Evolutionary conservation across 1,284 basidiomycete genomes (phyloP).

Genomic region (Taiwanofungus camphoratus): DNA sequence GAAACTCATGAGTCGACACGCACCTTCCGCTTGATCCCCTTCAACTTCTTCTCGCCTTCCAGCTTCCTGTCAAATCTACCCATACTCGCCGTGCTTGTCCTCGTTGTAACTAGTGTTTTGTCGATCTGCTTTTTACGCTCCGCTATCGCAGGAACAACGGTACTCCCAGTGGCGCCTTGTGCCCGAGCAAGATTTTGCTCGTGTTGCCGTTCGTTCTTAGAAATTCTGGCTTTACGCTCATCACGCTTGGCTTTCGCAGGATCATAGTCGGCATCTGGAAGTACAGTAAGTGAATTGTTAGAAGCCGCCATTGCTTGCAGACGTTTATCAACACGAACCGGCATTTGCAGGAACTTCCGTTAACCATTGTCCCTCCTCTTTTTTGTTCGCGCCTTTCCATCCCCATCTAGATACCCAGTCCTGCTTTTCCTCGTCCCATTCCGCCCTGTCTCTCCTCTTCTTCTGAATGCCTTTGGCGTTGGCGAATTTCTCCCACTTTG

Average conservation of each 20-base stretch:
- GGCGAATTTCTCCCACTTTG: constrained; percentile 98
- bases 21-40: constrained; percentile 92
- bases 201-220: constrained; percentile 84
- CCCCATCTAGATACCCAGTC: constrained; percentile 96
- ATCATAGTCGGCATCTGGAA: constrained; percentile 68
- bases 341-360: constrained; percentile 85
- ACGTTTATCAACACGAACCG: too few species aligned
- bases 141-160: constrained; percentile 25
- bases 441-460: constrained; percentile 73
- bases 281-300: too few species aligned
- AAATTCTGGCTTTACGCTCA: constrained; percentile 73
- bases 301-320: too few species aligned
- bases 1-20: constrained; percentile 14
- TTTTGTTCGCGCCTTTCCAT: constrained; percentile 85
- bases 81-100: constrained; percentile 87
- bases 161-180: constrained; percentile 20
- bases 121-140: constrained; percentile 74
- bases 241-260: constrained; percentile 73
- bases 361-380: constrained; percentile 88
- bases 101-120: constrained; percentile 72
- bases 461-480: constrained; percentile 91
- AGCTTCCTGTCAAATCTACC: constrained; percentile 88
- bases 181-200: constrained; percentile 76
- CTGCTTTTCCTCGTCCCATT: constrained; percentile 93
- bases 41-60: constrained; percentile 85